Evolutionary conservation across 2,329 filamentous ascomycete genomes (phyloP), one percentile per base, ranked within the genome.

Genomic region (Pleurostoma richardsiae): DNA sequence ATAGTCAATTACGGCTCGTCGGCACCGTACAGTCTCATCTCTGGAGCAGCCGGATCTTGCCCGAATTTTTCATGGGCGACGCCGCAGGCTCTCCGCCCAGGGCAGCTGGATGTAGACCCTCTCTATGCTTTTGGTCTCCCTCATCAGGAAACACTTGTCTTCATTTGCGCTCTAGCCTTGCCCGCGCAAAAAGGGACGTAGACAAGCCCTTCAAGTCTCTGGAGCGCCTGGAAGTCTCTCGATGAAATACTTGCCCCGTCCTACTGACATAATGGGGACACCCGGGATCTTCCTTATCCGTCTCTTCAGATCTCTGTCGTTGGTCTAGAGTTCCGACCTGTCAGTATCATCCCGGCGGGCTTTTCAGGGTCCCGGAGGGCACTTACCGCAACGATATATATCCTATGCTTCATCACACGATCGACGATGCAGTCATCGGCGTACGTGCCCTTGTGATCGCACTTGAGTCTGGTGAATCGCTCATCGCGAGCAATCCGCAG

Each of bases 211-310:
- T 60, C 59, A 79, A 47, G 75, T 81, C 55, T 90, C 85, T 31
- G 88, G 88, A 36, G 88, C 89, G 66, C 90, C 88, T 4, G 91
- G 91, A 52, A 96, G 69, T 58, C 91, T 82, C 75, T 97, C 94
- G 60, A 99, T 94, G 42, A 92, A 85, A 68, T 96, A 97, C 68
- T 96, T 96, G 41, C 88, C 90, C 59, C 88, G 80, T 5, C 86
- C 88, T 29, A 94, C 89, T 59, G 84, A 90, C 75, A 96, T 78
- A 56, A 88, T 82, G 29, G 85, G 85, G 48, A 87, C 83, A 66
- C 77, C 75, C 39, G 70, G 68, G 40, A 75, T 66, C 71, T 96
- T 96, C 52, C 91, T 77, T 58, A 96, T 77, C 48, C 91, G 75
- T 61, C 90, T 77, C 72, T 95, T 94, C 49, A 95, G 69, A 56